Evolutionary conservation across 192 early-diverging fungal genomes (phyloP), one percentile per base, ranked within the genome.

Genomic region (Rhizophagus sp.): DNA sequence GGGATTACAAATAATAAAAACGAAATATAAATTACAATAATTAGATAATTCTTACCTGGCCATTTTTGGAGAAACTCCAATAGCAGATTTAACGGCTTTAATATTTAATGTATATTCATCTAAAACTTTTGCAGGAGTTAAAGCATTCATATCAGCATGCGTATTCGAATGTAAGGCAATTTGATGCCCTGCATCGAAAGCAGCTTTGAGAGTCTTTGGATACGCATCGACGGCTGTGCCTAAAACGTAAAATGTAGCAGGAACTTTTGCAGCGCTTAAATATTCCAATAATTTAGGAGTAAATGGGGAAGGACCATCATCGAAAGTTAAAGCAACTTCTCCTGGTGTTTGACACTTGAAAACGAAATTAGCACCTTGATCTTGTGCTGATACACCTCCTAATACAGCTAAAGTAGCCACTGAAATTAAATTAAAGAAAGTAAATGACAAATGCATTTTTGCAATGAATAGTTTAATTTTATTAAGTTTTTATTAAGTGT

Each of bases 121-220:
- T n/a, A 22, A 2, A 19, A 39, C 6, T 44, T 41, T 41, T 0
- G 22, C 68, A 4, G 30, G 44, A 1, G 3, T 12, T 70, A 90
- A 80, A 9, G 22, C 73, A 69, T 86, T 88, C 62, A 90, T 70
- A 79, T 87, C 85, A 25, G 83, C 64, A 81, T 91, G 89, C 1
- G 78, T 82, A 75, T 85, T 89, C 12, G 88, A 84, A 75, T 91
- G 90, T 4, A 86, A 85, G 1, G 90, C 90, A 69, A 93, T 89
- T 67, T 90, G 85, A 78, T 92, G 91, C 15, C 93, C 93, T 4
- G 57, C 83, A 17, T 70, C 39, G 6, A 44, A 70, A 22, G 68
- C 0, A 0, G 11, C 15, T 39, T 70, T 70, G 3, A 70, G 17
- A 30, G 22, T 19, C 0, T 39, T 5, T 34, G 34, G 34, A 34